phyloP scores from a whole-genome alignment of 2,329 filamentous ascomycete species.

The Stagonosporopsis vannaccii region DNA sequence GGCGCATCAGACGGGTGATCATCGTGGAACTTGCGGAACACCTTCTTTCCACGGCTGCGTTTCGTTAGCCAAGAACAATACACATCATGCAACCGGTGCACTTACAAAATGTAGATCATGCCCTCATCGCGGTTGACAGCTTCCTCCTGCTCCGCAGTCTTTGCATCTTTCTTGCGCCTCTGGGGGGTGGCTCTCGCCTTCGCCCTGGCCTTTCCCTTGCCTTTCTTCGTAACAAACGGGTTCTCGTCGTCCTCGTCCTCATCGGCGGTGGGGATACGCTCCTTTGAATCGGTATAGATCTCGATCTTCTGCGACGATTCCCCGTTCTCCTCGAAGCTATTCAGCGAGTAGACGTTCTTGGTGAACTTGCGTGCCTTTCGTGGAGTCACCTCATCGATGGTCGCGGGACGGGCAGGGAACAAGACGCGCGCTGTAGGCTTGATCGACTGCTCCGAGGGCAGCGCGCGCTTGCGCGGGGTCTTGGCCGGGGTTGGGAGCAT shows the following conservation, averaged over 20 bases:
- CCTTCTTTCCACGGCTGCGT: slow-evolving; percentile 72
- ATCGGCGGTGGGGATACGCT: slow-evolving; percentile 73
- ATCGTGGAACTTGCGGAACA: slow-evolving; percentile 73
- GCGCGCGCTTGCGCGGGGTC: slow-evolving; percentile 71
- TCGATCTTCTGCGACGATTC: slow-evolving; percentile 65
- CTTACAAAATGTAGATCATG: slow-evolving; percentile 79
- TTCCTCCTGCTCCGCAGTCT: slow-evolving; percentile 66
- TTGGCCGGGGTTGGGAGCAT: slow-evolving; percentile 82
- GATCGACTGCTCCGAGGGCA: slow-evolving; percentile 50
- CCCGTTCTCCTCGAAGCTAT: slow-evolving; percentile 57
- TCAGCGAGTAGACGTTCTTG: slow-evolving; percentile 57
- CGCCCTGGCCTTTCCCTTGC: slow-evolving; percentile 51
- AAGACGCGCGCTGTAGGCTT: slow-evolving; percentile 61
- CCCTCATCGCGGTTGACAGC: slow-evolving; percentile 73
- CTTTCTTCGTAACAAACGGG: slow-evolving; percentile 69
- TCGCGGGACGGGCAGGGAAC: slow-evolving; percentile 69
- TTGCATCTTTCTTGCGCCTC: slow-evolving; percentile 63
- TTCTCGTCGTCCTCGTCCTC: slow-evolving; percentile 66
- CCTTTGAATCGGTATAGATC: slow-evolving; percentile 82
- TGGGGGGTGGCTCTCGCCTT: slow-evolving; percentile 51
- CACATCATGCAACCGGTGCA: slow-evolving; percentile 34
- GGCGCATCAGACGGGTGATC: slow-evolving; percentile 45
- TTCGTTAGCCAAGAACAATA: background rate
- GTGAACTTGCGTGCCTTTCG: slow-evolving; percentile 65
- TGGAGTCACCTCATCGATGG: slow-evolving; percentile 64